phyloP scores from a whole-genome alignment of 2,329 filamentous ascomycete genomes.

The Arthrobotrys conoides region DNA sequence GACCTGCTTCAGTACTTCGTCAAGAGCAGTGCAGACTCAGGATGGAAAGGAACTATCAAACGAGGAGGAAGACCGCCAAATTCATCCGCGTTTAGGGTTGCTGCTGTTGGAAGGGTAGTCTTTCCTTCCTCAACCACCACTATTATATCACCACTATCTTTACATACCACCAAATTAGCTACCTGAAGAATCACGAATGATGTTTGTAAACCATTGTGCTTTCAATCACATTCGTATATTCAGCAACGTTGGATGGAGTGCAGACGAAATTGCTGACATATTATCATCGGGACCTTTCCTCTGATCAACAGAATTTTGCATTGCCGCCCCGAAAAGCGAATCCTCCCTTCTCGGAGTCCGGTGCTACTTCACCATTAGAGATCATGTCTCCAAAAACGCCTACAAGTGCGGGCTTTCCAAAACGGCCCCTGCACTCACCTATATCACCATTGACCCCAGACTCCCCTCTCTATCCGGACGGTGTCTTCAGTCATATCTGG shows the following conservation, averaged over 20 bases:
- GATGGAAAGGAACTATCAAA: slow-evolving; percentile 76
- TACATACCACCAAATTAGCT: slow-evolving; percentile 28
- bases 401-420: slow-evolving; percentile 39
- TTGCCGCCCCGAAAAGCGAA: slow-evolving; percentile 76
- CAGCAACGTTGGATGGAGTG: slow-evolving; percentile 29
- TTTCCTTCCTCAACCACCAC: slow-evolving; percentile 62
- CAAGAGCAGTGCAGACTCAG: slow-evolving; percentile 75
- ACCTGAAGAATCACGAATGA: slow-evolving; percentile 51
- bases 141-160: slow-evolving; percentile 27
- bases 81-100: slow-evolving; percentile 76
- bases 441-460: slow-evolving; percentile 89
- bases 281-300: slow-evolving; percentile 33
- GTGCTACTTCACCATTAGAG: slow-evolving; percentile 68
- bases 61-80: slow-evolving; percentile 70
- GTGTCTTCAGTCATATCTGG: slow-evolving; percentile 85
- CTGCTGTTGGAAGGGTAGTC: slow-evolving; percentile 84
- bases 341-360: slow-evolving; percentile 71
- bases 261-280: slow-evolving; percentile 38
- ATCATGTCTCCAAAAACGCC: slow-evolving; percentile 68
- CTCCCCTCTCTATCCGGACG: slow-evolving; percentile 89
- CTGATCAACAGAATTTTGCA: slow-evolving; percentile 69
- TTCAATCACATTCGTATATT: slow-evolving; percentile 57
- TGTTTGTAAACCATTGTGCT: slow-evolving; percentile 61
- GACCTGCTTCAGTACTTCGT: slow-evolving; percentile 77
- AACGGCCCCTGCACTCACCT: slow-evolving; percentile 79